Percentiles rank a stretch among this genome's conserved stretches.
phyloP scores from a whole-genome alignment of 2,329 filamentous ascomycete genomes.

The Claviceps digitariae region DNA sequence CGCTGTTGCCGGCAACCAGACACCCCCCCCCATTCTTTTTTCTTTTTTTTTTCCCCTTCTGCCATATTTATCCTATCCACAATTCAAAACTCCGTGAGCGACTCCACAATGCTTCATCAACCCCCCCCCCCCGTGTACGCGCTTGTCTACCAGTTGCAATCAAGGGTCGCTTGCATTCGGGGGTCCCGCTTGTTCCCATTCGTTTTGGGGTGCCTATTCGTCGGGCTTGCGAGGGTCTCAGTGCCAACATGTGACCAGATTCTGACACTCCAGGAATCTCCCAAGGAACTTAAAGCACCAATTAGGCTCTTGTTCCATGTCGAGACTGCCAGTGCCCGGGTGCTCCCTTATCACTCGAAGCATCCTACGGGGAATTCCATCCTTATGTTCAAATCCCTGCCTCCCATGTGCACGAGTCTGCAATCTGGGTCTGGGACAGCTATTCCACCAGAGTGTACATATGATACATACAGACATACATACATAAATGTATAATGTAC shows the following conservation, averaged over 20 bases:
- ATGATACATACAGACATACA: no score
- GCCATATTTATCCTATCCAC: not conserved
- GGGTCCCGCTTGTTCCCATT: not conserved
- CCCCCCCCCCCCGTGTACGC: not conserved
- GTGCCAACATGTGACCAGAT: not conserved
- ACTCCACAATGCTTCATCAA: not conserved
- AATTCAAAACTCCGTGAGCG: not conserved
- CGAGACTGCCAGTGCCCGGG: not conserved
- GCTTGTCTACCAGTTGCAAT: not conserved
- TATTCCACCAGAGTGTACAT: not conserved
- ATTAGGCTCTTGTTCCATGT: not conserved
- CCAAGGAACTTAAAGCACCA: slow-evolving; percentile 1
- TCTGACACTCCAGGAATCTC: not conserved
- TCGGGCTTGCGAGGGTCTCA: not conserved
- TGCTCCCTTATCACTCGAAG: not conserved
- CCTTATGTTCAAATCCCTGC: slow-evolving; percentile 1
- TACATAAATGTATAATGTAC: no score
- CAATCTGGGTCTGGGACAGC: not conserved
- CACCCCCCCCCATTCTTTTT: not conserved
- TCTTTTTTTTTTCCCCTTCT: not conserved
- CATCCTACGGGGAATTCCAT: slow-evolving; percentile 1
- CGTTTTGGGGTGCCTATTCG: not conserved
- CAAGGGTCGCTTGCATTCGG: not conserved
- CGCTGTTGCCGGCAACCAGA: not conserved
- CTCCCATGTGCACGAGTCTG: slow-evolving; percentile 3